A percentile compares a stretch with the other conserved stretches of the same genome.
phyloP scores from a whole-genome alignment of 2,329 filamentous ascomycete genomes.

The Fusarium sp. region DNA sequence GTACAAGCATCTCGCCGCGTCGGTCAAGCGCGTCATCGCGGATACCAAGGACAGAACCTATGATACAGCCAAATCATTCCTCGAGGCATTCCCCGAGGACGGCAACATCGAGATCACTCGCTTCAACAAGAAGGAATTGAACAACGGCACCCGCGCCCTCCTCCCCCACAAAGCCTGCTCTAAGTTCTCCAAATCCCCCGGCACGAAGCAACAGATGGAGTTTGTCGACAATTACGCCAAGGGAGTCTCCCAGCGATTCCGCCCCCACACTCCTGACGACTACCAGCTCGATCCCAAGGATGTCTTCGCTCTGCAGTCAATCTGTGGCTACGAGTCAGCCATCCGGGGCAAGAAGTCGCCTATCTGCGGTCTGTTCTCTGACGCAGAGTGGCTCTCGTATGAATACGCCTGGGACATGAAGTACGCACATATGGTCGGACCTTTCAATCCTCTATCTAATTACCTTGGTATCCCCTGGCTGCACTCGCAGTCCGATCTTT shows the following conservation, averaged over 20 bases:
- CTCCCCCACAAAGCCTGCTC: constrained; percentile 45
- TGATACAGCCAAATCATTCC: constrained; percentile 39
- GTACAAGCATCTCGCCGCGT: constrained; percentile 37
- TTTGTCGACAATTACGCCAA: constrained; percentile 39
- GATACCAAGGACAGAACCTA: constrained; percentile 44
- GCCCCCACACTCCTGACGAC: constrained; percentile 36
- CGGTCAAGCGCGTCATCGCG: constrained; percentile 39
- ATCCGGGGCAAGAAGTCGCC: constrained; percentile 37
- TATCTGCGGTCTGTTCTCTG: constrained; percentile 37
- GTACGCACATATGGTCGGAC: constrained; percentile 44
- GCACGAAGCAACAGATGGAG: constrained; percentile 34
- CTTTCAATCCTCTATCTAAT: constrained; percentile 39
- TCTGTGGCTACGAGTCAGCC: constrained; percentile 43
- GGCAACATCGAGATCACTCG: constrained; percentile 34
- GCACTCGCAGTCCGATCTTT: constrained; percentile 33
- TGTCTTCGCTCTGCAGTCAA: constrained; percentile 42
- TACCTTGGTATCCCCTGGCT: constrained; percentile 43
- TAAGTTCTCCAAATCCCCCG: constrained; percentile 36
- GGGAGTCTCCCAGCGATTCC: constrained; percentile 27
- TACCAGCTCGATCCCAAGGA: constrained; percentile 38
- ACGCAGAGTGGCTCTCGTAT: constrained; percentile 43
- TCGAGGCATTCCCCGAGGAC: constrained; percentile 27
- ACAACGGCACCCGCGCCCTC: constrained; percentile 42
- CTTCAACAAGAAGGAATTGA: constrained; percentile 38
- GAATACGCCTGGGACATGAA: constrained; percentile 47